These are phyloP conservation scores for Petunia secreta DNA, from an alignment of 257 asterid species.

Conservation along the genomic window DNA sequence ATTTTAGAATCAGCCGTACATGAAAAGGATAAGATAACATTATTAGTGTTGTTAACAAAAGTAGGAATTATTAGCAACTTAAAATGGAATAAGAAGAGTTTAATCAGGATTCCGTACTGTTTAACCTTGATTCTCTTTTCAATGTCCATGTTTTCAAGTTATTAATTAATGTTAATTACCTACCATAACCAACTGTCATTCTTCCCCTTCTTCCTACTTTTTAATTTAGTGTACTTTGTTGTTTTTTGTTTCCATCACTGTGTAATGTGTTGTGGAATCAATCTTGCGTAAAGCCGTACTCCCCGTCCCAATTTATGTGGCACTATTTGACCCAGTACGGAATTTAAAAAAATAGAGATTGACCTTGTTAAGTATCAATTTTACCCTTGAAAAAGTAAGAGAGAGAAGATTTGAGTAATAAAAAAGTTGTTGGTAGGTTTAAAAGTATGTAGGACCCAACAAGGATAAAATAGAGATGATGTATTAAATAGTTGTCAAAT, in stretches of 20 bases:
- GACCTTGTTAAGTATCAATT: too few species aligned
- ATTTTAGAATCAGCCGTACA: not conserved
- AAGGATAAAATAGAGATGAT: too few species aligned
- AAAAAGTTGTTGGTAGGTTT: too few species aligned
- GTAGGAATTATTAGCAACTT: not conserved
- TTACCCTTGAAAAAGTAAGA: too few species aligned
- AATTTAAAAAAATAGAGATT: too few species aligned
- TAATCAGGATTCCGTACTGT: not conserved
- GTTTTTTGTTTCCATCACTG: not conserved
- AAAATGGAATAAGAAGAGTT: constrained; percentile 10
- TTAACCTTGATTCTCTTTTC: not conserved
- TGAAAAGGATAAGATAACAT: not conserved
- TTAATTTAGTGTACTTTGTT: not conserved
- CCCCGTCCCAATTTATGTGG: too few species aligned
- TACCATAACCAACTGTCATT: constrained; percentile 9
- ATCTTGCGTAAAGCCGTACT: not conserved
- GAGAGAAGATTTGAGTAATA: too few species aligned
- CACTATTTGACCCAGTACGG: too few species aligned
- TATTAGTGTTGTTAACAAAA: not conserved
- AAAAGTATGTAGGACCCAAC: too few species aligned
- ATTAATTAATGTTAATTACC: not conserved
- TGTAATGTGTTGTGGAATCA: constrained; percentile 17
- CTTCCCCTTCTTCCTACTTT: not conserved
- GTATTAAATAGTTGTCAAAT: too few species aligned
- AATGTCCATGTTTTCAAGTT: not conserved